phyloP scores from a whole-genome alignment of 768 basidiomycete species.

The Pleurotus ostreatus region DNA sequence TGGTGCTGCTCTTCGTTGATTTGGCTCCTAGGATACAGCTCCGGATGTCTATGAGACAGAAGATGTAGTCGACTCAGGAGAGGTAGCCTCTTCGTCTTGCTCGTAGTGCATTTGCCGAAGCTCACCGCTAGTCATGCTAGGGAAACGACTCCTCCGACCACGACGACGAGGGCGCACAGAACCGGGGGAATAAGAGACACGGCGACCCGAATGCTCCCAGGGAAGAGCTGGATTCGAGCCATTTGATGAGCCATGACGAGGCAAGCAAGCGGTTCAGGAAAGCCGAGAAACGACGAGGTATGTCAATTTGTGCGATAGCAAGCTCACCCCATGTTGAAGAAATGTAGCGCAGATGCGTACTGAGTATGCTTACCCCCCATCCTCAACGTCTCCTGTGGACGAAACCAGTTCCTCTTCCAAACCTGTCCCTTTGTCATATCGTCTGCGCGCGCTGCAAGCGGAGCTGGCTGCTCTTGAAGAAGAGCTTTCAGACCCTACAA shows the following conservation, averaged over 20 bases:
- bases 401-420: slow-evolving; percentile 26
- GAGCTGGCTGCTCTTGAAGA: slow-evolving; percentile 79
- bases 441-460: slow-evolving; percentile 63
- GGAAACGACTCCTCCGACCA: slow-evolving; percentile 58
- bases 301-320: slow-evolving; percentile 12
- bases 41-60: slow-evolving; percentile 92
- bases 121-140: slow-evolving; percentile 26
- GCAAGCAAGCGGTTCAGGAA: slow-evolving; percentile 68
- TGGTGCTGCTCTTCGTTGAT: slow-evolving; percentile 7
- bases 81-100: slow-evolving; percentile 41
- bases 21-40: slow-evolving; percentile 67
- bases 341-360: slow-evolving; percentile 45
- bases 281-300: slow-evolving; percentile 63
- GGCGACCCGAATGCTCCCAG: slow-evolving; percentile 29
- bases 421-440: slow-evolving; percentile 48
- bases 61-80: slow-evolving; percentile 58
- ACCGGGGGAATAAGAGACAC: slow-evolving; percentile 34
- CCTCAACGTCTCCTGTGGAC: slow-evolving; percentile 42
- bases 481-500: slow-evolving; percentile 80
- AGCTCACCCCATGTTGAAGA: not conserved
- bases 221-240: slow-evolving; percentile 70
- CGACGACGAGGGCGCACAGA: slow-evolving; percentile 48
- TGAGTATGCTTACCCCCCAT: slow-evolving; percentile 68
- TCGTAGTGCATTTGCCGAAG: not conserved
- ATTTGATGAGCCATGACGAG: slow-evolving; percentile 59